Conservation (phyloP, 1,284 basidiomycete species). For the Papiliotrema nemorosa region DNA sequence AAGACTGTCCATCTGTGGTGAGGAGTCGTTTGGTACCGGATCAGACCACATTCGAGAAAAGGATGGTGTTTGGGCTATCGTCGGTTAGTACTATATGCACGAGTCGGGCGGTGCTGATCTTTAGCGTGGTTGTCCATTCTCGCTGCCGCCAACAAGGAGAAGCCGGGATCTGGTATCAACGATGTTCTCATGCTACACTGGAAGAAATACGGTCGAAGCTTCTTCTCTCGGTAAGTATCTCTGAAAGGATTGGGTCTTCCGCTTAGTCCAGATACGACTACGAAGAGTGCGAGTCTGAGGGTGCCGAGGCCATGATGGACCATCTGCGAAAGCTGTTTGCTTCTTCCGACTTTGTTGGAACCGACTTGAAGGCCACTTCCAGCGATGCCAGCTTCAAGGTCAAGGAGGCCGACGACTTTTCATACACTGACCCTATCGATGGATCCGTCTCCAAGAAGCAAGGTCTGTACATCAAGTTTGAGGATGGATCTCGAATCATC, state of each 20-base stretch:
- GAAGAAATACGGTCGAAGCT: constrained; percentile 88
- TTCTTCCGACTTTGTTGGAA: constrained; percentile 63
- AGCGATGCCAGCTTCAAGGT: constrained; percentile 74
- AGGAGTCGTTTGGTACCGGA: constrained; percentile 98
- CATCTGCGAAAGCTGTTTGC: constrained; percentile 70
- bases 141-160: constrained; percentile 83
- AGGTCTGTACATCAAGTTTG: constrained; percentile 87
- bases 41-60: constrained; percentile 99
- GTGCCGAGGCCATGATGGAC: constrained; percentile 79
- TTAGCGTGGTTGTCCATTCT: constrained; percentile 96
- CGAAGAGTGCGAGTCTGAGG: constrained; percentile 91
- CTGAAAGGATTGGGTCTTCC: no score
- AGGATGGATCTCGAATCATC: constrained; percentile 87
- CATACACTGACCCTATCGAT: constrained; percentile 97
- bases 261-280: constrained; percentile 87
- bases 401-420: constrained; percentile 76
- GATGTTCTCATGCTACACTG: constrained; percentile 86
- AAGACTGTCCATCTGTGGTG: constrained; percentile 93
- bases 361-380: constrained; percentile 62
- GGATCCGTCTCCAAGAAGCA: constrained; percentile 90
- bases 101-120: constrained; percentile 3
- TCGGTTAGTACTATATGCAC: constrained; percentile 58
- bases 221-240: constrained; percentile 72
- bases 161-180: constrained; percentile 76
- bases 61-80: constrained; percentile 95